phyloP scores from a whole-genome alignment of 78 protist genomes.

The Trichosphaerium sp. region DNA sequence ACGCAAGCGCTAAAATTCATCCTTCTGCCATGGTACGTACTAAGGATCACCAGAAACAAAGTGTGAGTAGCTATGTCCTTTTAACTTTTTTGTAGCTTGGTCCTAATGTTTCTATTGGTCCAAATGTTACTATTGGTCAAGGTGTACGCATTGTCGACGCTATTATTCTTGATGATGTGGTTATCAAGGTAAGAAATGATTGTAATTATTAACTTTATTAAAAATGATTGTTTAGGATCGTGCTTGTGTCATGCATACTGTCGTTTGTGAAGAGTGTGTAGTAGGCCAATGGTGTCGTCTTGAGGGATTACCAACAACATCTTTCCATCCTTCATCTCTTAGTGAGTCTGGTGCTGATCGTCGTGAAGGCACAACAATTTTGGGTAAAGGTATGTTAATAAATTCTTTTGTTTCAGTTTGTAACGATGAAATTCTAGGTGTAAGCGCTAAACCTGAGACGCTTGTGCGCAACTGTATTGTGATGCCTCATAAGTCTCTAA shows the following conservation, averaged over 20 bases:
- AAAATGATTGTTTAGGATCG: slow-evolving; percentile 4
- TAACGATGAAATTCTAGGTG: slow-evolving; percentile 2
- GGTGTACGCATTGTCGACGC: slow-evolving; percentile 54
- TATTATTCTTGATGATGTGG: slow-evolving; percentile 33
- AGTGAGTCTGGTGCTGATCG: too few species aligned
- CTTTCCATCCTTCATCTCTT: slow-evolving; percentile 18
- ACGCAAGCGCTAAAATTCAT: slow-evolving; percentile 40
- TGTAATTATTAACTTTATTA: too few species aligned
- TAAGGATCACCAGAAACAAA: too few species aligned
- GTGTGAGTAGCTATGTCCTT: too few species aligned
- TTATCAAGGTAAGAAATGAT: too few species aligned
- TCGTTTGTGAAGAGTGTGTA: slow-evolving; percentile 34
- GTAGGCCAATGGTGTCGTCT: slow-evolving; percentile 53
- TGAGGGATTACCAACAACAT: slow-evolving; percentile 41
- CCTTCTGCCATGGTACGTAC: slow-evolving; percentile 36
- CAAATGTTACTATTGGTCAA: slow-evolving; percentile 41
- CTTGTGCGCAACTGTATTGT: slow-evolving; percentile 43
- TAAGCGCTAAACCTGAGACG: slow-evolving; percentile 32
- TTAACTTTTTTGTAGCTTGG: too few species aligned
- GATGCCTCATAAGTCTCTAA: slow-evolving; percentile 48
- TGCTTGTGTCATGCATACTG: slow-evolving; percentile 40
- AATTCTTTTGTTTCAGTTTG: background rate
- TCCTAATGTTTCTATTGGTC: slow-evolving; percentile 49
- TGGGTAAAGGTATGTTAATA: slow-evolving; percentile 10
- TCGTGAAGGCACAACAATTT: slow-evolving; percentile 38